Conservation (phyloP, 2,329 filamentous ascomycete genomes). For the Nigrospora sphaerica region DNA sequence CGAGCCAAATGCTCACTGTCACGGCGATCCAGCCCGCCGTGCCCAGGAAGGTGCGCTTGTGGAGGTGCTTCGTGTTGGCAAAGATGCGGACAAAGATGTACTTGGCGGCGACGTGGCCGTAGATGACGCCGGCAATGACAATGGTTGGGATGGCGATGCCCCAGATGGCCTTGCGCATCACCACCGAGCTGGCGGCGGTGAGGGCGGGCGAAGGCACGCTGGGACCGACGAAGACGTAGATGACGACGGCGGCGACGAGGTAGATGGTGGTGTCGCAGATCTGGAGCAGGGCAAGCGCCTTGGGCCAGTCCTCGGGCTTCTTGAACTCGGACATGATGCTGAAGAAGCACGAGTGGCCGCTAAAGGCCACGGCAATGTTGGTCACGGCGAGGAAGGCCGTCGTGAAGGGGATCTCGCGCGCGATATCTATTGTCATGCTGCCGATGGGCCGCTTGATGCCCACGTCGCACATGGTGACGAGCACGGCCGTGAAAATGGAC, state of each 20-base stretch:
- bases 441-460: slow-evolving; percentile 36
- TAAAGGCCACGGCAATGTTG: slow-evolving; percentile 62
- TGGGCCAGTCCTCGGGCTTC: slow-evolving; percentile 52
- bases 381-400: slow-evolving; percentile 49
- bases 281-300: slow-evolving; percentile 41
- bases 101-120: slow-evolving; percentile 59
- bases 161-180: slow-evolving; percentile 58
- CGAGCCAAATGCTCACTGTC: slow-evolving; percentile 44
- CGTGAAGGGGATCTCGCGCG: slow-evolving; percentile 34
- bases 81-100: slow-evolving; percentile 61
- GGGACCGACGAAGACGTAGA: slow-evolving; percentile 60
- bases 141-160: slow-evolving; percentile 65
- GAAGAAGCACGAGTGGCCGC: slow-evolving; percentile 64
- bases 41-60: slow-evolving; percentile 40
- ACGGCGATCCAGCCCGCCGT: slow-evolving; percentile 53
- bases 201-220: slow-evolving; percentile 59
- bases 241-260: slow-evolving; percentile 55
- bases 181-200: slow-evolving; percentile 44
- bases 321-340: slow-evolving; percentile 58
- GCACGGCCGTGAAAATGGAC: slow-evolving; percentile 55
- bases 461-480: slow-evolving; percentile 57
- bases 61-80: slow-evolving; percentile 48
- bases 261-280: slow-evolving; percentile 54
- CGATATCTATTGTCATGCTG: slow-evolving; percentile 21
- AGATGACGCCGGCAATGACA: slow-evolving; percentile 64